A percentile compares a stretch with the other conserved stretches of the same genome.
Conservation (phyloP, 2,329 filamentous ascomycete genomes). For the Cytospora piceae region DNA sequence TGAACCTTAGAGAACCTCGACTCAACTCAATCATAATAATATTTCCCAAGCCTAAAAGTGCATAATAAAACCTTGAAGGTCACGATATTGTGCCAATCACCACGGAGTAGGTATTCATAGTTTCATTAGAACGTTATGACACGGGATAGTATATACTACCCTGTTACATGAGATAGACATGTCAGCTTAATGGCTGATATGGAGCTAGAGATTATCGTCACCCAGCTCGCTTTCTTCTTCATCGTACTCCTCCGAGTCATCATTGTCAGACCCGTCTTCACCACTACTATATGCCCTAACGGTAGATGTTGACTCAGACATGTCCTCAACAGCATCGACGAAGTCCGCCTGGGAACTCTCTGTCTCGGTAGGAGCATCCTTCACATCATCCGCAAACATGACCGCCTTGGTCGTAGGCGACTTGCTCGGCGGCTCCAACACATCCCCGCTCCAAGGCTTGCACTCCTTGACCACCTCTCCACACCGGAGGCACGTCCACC, state of each 20-base stretch:
- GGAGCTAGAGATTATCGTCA: slow-evolving; percentile 30
- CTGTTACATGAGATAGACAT: too few relatives aligned
- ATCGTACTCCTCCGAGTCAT: slow-evolving; percentile 39
- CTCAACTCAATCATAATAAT: too few relatives aligned
- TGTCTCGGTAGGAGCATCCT: slow-evolving; percentile 40
- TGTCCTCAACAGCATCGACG: slow-evolving; percentile 19
- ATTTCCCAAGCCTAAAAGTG: too few relatives aligned
- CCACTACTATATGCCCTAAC: slow-evolving; percentile 30
- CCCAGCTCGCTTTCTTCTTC: slow-evolving; percentile 38
- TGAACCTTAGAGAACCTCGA: too few relatives aligned
- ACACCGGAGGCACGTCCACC: slow-evolving; percentile 89
- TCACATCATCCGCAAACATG: slow-evolving; percentile 62
- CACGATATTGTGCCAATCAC: too few relatives aligned
- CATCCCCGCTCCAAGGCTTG: slow-evolving; percentile 88
- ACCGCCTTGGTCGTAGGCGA: slow-evolving; percentile 57
- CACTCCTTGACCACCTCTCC: slow-evolving; percentile 83
- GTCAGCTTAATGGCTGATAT: neutral
- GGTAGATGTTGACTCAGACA: slow-evolving; percentile 27
- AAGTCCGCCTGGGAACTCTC: slow-evolving; percentile 28
- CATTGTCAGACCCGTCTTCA: slow-evolving; percentile 28
- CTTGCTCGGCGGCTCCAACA: slow-evolving; percentile 63
- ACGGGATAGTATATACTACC: too few relatives aligned
- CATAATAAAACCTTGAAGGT: too few relatives aligned
- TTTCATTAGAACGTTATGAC: too few relatives aligned
- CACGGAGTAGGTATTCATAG: too few relatives aligned